Conservation (phyloP, 352 stramenopile species). For the Albugo laibachii region DNA sequence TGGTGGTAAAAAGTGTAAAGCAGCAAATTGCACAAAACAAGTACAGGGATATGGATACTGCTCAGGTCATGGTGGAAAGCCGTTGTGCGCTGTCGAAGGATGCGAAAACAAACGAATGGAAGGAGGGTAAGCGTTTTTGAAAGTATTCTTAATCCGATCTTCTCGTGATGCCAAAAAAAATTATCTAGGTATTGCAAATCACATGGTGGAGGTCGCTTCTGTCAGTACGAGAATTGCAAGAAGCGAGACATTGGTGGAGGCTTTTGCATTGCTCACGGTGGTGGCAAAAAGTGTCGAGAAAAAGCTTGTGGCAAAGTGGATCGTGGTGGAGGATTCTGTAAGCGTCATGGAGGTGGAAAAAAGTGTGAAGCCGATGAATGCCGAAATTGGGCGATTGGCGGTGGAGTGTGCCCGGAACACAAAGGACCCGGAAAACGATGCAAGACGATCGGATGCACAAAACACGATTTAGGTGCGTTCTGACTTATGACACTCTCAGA, state of each 20-base stretch:
- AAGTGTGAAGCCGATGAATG: constrained; percentile 59
- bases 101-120: constrained; percentile 77
- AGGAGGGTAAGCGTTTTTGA: constrained; percentile 22
- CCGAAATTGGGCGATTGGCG: constrained; percentile 62
- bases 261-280: constrained; percentile 70
- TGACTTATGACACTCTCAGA: background rate
- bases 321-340: constrained; percentile 60
- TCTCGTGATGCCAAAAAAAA: background rate
- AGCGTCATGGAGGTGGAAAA: constrained; percentile 70
- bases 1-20: constrained; percentile 69
- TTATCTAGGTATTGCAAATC: constrained; percentile 51
- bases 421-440: constrained; percentile 61
- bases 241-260: constrained; percentile 72
- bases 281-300: constrained; percentile 63
- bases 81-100: constrained; percentile 43
- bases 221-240: constrained; percentile 46
- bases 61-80: constrained; percentile 62
- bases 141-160: too few species aligned
- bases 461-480: constrained; percentile 36
- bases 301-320: constrained; percentile 61
- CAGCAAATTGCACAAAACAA: constrained; percentile 56
- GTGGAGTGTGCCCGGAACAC: constrained; percentile 52
- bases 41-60: constrained; percentile 73
- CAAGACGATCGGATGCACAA: constrained; percentile 56
- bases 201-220: constrained; percentile 64